phyloP scores from a whole-genome alignment of 2,329 filamentous ascomycete genomes.

The Apiospora sp. region DNA sequence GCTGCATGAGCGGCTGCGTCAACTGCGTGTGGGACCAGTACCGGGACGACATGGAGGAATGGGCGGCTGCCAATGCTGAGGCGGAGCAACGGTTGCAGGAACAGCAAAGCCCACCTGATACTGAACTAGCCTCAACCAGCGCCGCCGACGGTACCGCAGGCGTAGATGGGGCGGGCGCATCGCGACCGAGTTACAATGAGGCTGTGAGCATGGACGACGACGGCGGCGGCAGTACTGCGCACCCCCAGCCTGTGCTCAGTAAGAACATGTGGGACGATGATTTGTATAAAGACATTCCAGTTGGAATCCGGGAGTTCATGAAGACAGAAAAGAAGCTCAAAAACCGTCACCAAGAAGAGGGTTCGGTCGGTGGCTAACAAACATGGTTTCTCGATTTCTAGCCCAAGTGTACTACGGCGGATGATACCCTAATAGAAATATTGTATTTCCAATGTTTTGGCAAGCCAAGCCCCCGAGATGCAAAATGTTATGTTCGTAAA shows the following conservation, averaged over 20 bases:
- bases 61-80: constrained; percentile 71
- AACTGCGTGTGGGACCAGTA: constrained; percentile 97
- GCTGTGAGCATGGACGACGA: constrained; percentile 78
- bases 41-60: constrained; percentile 91
- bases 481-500: neutral
- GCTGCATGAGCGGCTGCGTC: constrained; percentile 98
- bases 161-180: constrained; percentile 37
- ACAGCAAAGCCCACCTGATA: constrained; percentile 21
- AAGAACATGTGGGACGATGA: constrained; percentile 69
- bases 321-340: constrained; percentile 91
- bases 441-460: neutral
- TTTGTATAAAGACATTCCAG: constrained; percentile 81
- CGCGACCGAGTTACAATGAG: constrained; percentile 46
- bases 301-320: constrained; percentile 97
- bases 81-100: constrained; percentile 64
- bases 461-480: neutral
- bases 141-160: constrained; percentile 29
- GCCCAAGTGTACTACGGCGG: constrained; percentile 6
- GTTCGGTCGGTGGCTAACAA: constrained; percentile 1
- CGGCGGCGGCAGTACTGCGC: constrained; percentile 74
- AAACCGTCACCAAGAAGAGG: constrained; percentile 55
- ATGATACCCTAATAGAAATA: constrained; percentile 20
- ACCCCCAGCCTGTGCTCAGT: constrained; percentile 48
- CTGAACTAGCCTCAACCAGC: neutral
- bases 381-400: neutral